A percentile compares a stretch with the other conserved stretches of the same genome.
phyloP scores from a whole-genome alignment of 2,329 filamentous ascomycete genomes.

The Ophiostoma pallidulum region DNA sequence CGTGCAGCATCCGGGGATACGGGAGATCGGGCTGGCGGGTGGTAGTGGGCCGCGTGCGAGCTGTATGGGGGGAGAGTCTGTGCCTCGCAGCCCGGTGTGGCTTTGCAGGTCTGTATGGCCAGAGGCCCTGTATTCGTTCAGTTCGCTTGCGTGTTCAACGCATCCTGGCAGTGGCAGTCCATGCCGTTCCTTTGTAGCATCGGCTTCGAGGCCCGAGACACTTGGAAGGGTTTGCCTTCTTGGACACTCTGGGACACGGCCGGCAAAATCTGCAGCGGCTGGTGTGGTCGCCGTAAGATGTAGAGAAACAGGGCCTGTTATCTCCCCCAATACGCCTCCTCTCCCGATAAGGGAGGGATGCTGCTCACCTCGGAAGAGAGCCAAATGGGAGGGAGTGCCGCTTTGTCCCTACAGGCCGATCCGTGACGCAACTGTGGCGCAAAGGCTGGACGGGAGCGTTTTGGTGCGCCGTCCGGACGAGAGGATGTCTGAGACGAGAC shows the following conservation, averaged over 20 bases:
- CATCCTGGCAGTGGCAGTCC: background rate
- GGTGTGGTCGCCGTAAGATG: background rate
- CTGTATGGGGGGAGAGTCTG: too few relatives aligned
- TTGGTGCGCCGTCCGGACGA: slow-evolving; percentile 4
- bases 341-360: too few relatives aligned
- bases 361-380: too few relatives aligned
- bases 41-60: slow-evolving; percentile 8
- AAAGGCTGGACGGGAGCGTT: background rate
- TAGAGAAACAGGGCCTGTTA: background rate
- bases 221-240: background rate
- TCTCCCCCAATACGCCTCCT: too few relatives aligned
- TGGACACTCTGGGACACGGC: background rate
- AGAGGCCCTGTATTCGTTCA: too few relatives aligned
- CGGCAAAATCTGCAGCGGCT: background rate
- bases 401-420: background rate
- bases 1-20: slow-evolving; percentile 12
- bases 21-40: slow-evolving; percentile 10
- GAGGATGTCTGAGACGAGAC: slow-evolving; percentile 11
- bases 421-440: background rate
- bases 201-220: too few relatives aligned
- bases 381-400: background rate
- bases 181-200: too few relatives aligned
- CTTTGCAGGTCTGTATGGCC: too few relatives aligned
- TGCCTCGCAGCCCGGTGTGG: too few relatives aligned
- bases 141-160: background rate